A percentile compares a stretch with the other conserved stretches of the same genome.
phyloP scores from a whole-genome alignment of 257 asterid species.

The Solanum corneliomulleri region DNA sequence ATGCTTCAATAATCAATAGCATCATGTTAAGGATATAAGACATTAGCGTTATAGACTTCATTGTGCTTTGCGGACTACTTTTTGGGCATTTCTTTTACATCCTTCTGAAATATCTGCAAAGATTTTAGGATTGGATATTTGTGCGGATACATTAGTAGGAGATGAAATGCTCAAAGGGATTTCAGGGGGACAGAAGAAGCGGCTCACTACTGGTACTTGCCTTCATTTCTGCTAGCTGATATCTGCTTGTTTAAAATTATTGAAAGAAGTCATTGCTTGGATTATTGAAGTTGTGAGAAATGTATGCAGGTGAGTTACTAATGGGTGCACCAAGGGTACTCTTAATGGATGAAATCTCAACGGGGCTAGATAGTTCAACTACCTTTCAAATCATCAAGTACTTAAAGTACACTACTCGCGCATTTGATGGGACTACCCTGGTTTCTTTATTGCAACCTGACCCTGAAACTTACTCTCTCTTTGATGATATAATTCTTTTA shows the following conservation, averaged over 20 bases:
- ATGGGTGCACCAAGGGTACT: slow-evolving; percentile 82
- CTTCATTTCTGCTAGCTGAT: background rate
- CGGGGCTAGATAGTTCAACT: slow-evolving; percentile 87
- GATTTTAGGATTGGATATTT: slow-evolving; percentile 56
- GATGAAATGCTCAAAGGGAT: slow-evolving; percentile 93
- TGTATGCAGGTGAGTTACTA: slow-evolving; percentile 69
- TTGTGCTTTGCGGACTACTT: background rate
- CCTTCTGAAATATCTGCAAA: slow-evolving; percentile 38
- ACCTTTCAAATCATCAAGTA: slow-evolving; percentile 73
- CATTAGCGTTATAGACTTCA: background rate
- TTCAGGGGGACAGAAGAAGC: slow-evolving; percentile 92
- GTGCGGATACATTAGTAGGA: slow-evolving; percentile 90
- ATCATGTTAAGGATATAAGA: background rate
- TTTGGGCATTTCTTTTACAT: slow-evolving; percentile 5
- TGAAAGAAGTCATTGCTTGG: background rate
- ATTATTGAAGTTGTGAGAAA: background rate
- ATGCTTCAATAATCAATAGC: background rate
- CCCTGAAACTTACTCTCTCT: slow-evolving; percentile 80
- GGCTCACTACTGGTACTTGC: slow-evolving; percentile 73
- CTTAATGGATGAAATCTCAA: slow-evolving; percentile 89
- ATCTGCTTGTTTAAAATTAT: background rate
- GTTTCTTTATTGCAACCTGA: slow-evolving; percentile 86
- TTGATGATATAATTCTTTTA: slow-evolving; percentile 74
- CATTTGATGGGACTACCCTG: slow-evolving; percentile 56
- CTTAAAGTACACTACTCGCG: slow-evolving; percentile 53